Evolutionary conservation across 805 yeast species (phyloP).

Genomic region (Pichia phayaonensis): DNA sequence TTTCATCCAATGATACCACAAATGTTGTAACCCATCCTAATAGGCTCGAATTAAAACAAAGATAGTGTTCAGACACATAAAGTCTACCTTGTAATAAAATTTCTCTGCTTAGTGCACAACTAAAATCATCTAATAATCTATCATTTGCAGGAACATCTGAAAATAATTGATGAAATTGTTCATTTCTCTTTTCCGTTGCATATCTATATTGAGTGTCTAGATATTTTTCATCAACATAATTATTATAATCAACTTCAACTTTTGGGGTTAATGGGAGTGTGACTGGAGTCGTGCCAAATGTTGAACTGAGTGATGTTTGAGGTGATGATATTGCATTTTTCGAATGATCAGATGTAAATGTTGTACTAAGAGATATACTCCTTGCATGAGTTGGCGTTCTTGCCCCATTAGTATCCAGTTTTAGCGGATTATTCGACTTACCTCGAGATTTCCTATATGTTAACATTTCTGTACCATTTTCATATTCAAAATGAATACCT

Average conservation of each 20-base stretch:
- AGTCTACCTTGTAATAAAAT: conserved; percentile 82
- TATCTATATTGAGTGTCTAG: conserved; percentile 52
- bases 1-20: conserved; percentile 62
- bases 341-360: not conserved
- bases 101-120: conserved; percentile 85
- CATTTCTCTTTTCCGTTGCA: conserved; percentile 57
- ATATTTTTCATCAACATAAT: conserved; percentile 52
- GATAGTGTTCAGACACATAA: conserved; percentile 66
- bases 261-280: conserved; percentile 36
- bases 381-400: not conserved
- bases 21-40: conserved; percentile 88
- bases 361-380: conserved; percentile 1
- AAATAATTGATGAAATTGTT: conserved; percentile 74
- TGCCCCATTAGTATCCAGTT: not conserved
- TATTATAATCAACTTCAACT: conserved; percentile 34
- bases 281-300: conserved; percentile 18
- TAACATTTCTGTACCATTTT: conserved; percentile 10
- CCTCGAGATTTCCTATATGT: conserved; percentile 5
- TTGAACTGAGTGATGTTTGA: conserved; percentile 1
- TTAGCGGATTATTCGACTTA: not conserved
- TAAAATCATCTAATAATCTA: conserved; percentile 72
- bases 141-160: conserved; percentile 52
- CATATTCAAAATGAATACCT: conserved; percentile 8
- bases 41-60: conserved; percentile 82
- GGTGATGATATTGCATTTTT: conserved; percentile 1